Evolutionary conservation across 768 basidiomycete genomes (phyloP).

Genomic region (Rhodotorula paludigena): DNA sequence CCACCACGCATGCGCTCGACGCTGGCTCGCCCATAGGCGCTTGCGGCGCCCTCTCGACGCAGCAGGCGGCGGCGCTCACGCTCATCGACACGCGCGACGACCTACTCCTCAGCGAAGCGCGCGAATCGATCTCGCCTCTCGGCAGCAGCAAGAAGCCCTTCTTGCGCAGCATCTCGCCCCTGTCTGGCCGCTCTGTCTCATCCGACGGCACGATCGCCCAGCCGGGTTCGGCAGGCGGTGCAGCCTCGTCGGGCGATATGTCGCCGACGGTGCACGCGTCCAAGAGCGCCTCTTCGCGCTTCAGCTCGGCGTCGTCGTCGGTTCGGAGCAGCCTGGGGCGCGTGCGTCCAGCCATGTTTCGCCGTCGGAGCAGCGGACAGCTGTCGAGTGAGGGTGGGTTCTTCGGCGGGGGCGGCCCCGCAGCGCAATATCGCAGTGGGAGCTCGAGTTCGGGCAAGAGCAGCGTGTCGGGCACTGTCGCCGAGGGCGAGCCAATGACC

Average conservation of each 20-base stretch:
- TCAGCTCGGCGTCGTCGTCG: conserved; percentile 1
- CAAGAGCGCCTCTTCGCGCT: background rate
- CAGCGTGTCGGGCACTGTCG: conserved; percentile 2
- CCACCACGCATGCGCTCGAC: conserved; percentile 7
- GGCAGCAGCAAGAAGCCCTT: conserved; percentile 3
- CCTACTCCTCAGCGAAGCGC: background rate
- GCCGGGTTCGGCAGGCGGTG: background rate
- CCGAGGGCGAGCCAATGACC: conserved; percentile 44
- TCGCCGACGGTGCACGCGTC: conserved; percentile 31
- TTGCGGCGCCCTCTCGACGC: conserved; percentile 2
- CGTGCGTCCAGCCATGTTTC: conserved; percentile 24
- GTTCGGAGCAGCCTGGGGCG: conserved; percentile 4
- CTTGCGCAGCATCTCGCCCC: conserved; percentile 6
- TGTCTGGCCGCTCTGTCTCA: background rate
- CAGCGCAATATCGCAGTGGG: conserved; percentile 12
- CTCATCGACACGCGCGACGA: background rate
- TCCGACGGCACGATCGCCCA: background rate
- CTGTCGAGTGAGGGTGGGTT: conserved; percentile 23
- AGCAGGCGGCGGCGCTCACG: conserved; percentile 10
- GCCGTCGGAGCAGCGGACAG: conserved; percentile 32
- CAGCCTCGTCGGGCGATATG: background rate
- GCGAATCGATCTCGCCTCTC: conserved; percentile 18
- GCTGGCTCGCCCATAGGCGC: conserved; percentile 29
- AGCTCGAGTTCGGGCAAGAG: conserved; percentile 24
- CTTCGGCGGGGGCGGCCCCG: too few species aligned